Conservation (phyloP, 306 rosid genomes). For the Vigna trinervia region DNA sequence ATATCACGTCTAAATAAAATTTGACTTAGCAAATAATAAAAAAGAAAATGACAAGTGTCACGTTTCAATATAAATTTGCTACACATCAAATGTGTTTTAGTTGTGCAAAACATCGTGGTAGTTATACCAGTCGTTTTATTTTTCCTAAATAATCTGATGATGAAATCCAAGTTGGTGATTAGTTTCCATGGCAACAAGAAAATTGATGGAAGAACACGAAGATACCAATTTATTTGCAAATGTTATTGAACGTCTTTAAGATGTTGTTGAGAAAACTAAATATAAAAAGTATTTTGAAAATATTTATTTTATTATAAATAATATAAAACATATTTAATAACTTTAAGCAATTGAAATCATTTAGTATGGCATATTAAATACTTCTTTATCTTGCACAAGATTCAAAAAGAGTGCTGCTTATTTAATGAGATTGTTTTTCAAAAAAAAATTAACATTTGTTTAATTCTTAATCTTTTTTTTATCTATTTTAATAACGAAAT, state of each 20-base stretch:
- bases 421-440: too few relatives aligned
- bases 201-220: not conserved
- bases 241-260: not conserved
- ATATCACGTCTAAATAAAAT: not conserved
- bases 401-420: too few relatives aligned
- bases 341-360: not conserved
- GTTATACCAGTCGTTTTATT: conserved; percentile 33
- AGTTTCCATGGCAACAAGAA: not conserved
- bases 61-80: too few relatives aligned
- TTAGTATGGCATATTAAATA: not conserved
- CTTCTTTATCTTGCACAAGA: not conserved
- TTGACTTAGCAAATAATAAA: not conserved
- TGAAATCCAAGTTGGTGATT: conserved; percentile 41
- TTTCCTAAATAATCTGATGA: conserved; percentile 1
- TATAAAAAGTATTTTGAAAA: not conserved
- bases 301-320: not conserved
- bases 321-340: not conserved
- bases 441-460: too few relatives aligned
- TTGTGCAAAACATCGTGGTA: conserved; percentile 14
- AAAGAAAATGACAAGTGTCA: too few relatives aligned
- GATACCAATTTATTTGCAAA: not conserved
- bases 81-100: too few relatives aligned
- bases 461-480: too few relatives aligned
- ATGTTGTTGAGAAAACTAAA: not conserved
- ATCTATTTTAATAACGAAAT: not conserved